Evolutionary conservation across 257 asterid genomes (phyloP), one percentile per base, ranked within the genome.

Genomic region (Solanum sejunctum): DNA sequence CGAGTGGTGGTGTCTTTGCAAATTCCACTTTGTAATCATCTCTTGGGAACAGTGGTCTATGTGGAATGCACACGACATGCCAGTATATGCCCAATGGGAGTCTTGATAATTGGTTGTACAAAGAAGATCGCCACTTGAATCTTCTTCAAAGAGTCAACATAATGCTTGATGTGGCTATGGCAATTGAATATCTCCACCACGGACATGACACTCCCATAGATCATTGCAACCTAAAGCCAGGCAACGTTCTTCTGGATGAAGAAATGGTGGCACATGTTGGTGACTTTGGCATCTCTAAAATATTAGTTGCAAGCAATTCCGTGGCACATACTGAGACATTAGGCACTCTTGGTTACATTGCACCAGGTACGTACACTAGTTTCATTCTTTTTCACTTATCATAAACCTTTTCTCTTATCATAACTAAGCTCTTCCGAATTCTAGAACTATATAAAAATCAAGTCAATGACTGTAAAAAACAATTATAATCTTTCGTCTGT

Each of bases 161-260:
- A 43, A 81, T 85, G 88, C 63, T 75, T 32, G 91, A 88, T 41
- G 91, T 88, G 32, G 92, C 92, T 2, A 3, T 41, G 70, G 92
- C 91, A 12, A 10, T 88, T 6, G 92, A 90, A 56, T 90, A 90
- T 64, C 89, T 90, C 47, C 92, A 88, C 52, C 86, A 87, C 12
- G 87, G 88, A 6, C 83, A 82, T 54, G 26, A 57, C 11, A 54
- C 28, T 8, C 86, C 85, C 0, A 83, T 90, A 6, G 88, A 88
- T 12, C 92, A 88, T 60, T 90, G 92, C 12, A 89, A 90, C 80
- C 81, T 88, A 7, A 90, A 90, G 87, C 92, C 91, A 3, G 80
- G 72, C 49, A 88, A 88, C 17, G 81, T 90, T 75, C 86, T 90
- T 10, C 81, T 90, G 20, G 92, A 90, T 47, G 73, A 66, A 36